These are phyloP conservation scores for Penicillium bialowiezense DNA, from an alignment of 495 filamentous ascomycete genomes.

Conservation along the genomic window DNA sequence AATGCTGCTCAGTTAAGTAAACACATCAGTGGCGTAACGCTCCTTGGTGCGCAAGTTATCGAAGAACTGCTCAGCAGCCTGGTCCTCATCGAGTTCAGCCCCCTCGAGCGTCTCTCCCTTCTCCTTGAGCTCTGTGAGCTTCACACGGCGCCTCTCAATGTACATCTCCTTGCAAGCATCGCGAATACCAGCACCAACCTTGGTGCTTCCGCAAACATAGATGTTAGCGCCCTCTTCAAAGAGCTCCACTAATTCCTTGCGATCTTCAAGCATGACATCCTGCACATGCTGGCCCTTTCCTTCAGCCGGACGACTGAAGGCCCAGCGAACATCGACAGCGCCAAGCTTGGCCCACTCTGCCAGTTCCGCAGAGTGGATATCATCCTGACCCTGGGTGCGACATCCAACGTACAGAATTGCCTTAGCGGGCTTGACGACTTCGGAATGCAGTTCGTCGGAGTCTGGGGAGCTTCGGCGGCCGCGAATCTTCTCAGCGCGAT, in stretches of 20 bases:
- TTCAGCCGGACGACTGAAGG: conserved; percentile 46
- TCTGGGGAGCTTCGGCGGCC: conserved; percentile 35
- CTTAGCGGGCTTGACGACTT: conserved; percentile 42
- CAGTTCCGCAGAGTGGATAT: conserved; percentile 60
- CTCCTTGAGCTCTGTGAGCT: conserved; percentile 26
- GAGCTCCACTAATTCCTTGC: conserved; percentile 47
- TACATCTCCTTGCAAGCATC: conserved; percentile 50
- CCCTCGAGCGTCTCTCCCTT: conserved; percentile 34
- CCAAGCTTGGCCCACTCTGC: conserved; percentile 54
- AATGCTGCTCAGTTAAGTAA: conserved; percentile 30
- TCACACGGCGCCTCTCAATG: conserved; percentile 40
- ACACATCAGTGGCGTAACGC: conserved; percentile 68
- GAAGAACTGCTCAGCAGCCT: conserved; percentile 51
- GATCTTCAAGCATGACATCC: conserved; percentile 55
- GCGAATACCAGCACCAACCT: conserved; percentile 59
- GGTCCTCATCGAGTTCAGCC: conserved; percentile 40
- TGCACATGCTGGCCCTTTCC: conserved; percentile 54
- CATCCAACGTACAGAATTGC: conserved; percentile 67
- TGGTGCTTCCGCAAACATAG: conserved; percentile 65
- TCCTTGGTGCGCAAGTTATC: conserved; percentile 52
- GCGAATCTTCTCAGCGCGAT: conserved; percentile 56
- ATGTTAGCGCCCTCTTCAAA: conserved; percentile 60
- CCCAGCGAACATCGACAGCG: conserved; percentile 55
- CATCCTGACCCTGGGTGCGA: conserved; percentile 53
- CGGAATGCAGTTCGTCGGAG: conserved; percentile 9